Evolutionary conservation across 176 grass and related monocot genomes (phyloP), one percentile per base, ranked within the genome.

Genomic region (Carex pumila): DNA sequence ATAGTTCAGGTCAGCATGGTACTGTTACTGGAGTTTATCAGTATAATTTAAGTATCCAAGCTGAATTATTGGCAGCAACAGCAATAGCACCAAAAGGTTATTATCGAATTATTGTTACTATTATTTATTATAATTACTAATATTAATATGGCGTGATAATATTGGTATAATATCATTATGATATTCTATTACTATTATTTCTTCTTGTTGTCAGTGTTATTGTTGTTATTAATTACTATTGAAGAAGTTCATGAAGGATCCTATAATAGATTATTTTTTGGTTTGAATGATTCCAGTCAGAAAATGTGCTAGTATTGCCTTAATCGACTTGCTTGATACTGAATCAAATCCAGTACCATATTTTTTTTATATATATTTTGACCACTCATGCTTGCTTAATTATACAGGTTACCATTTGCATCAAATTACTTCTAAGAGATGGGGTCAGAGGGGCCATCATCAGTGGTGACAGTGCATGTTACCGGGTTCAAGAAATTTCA

Each of bases 401-500:
- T 55, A 77, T 32, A 32, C 50, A 77, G 71, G 71, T 56, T 56
- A 77, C 73, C 5, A 57, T 57, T 77, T 18, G 73, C 25, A 55
- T 56, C 47, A 54, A 77, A 53, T 47, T 62, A 66, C 12, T 17
- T 31, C 19, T 41, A 65, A 19, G 47, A 88, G 87, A 99, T 99
- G 93, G 93, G 97, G 77, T 99, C 97, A 36, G 93, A 99, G 90
- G 91, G 97, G 61, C 97, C 97, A 34, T 96, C 97, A 54, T 92
- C 90, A 79, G 84, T 88, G 66, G 88, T 93, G 34, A 95, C 89
- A 60, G 87, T 99, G 80, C 91, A 99, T 78, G 56, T 96, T 75
- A 99, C 97, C n/a, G 97, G 97, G 62, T 99, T 99, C 88, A 96
- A 96, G 85, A 99, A 94, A 65, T 99, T 99, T 47, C 87, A 96